Evolutionary conservation across 345 rosid species (phyloP).

Genomic region (Cardamine chenopodiifolia): DNA sequence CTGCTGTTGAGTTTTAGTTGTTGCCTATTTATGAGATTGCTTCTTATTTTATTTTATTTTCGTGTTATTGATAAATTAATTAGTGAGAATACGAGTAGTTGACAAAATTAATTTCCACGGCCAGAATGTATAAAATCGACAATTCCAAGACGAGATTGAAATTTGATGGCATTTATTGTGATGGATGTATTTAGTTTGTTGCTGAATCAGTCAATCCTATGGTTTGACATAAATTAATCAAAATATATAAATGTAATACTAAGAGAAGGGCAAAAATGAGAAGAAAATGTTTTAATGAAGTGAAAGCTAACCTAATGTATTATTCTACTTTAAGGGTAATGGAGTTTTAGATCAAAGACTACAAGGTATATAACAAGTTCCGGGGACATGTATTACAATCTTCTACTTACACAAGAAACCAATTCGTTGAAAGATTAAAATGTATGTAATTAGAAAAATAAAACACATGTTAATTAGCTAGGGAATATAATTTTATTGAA

Average conservation of each 20-base stretch:
- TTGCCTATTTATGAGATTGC: not conserved
- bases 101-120: slow-evolving; percentile 4
- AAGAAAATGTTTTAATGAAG: slow-evolving; percentile 20
- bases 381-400: not conserved
- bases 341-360: slow-evolving; percentile 6
- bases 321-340: not conserved
- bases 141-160: slow-evolving; percentile 10
- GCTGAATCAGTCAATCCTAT: slow-evolving; percentile 25
- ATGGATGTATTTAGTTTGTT: slow-evolving; percentile 32
- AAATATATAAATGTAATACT: not conserved
- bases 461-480: not conserved
- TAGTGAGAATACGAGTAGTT: not conserved
- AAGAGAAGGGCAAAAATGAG: slow-evolving; percentile 15
- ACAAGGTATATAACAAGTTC: not conserved
- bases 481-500: not conserved
- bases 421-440: not conserved
- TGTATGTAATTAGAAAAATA: not conserved
- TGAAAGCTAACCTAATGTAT: slow-evolving; percentile 34
- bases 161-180: slow-evolving; percentile 31
- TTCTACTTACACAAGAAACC: not conserved
- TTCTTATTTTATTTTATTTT: not conserved
- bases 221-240: slow-evolving; percentile 30
- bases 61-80: not conserved
- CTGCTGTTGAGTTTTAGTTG: not conserved
- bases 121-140: slow-evolving; percentile 21